Evolutionary conservation across 208 protist genomes (phyloP), one percentile per base, ranked within the genome.

Genomic region (Endotrypanum monterogeii): DNA sequence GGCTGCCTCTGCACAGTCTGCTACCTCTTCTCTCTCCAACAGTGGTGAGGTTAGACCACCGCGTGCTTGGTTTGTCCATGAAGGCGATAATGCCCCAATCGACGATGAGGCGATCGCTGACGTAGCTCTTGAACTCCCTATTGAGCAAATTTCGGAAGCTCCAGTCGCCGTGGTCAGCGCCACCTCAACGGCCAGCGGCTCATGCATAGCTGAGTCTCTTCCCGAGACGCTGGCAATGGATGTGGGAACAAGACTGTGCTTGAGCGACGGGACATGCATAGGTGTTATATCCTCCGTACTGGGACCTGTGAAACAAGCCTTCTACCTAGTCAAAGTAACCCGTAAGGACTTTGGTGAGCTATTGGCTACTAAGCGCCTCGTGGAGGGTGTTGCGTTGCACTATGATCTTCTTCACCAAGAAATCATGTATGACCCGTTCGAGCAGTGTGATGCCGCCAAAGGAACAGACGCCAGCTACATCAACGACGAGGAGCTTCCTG

Each of bases 401-500:
- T 92, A 86, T 71, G 89, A 93, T 62, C 61, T 94, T 7, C 69
- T 69, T 9, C 79, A 83, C 41, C 85, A 87, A 37, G 51, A 77
- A 30, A 82, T 95, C 25, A 85, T 95, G 52, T 90, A 80, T 65
- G 79, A 93, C 55, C 79, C 80, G 0, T 72, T 73, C 25, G 54
- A 61, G 51, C 89, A 92, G 74, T 95, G 90, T 48, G 89, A 93
- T 61, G 80, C 68, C 14, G 67, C 69, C 12, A 79, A 81, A 9
- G 93, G 89, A 35, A 97, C 90, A 0, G 93, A 97, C 66, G 93
- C 93, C 0, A 95, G 90, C 70, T 97, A 96, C 73, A 71, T 97
- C 35, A 92, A 97, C 70, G 93, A 97, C 62, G 91, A 95, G 52
- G 91, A 97, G 63, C 87, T 97, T 9, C 93, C 93, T 12, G 79